Conservation (phyloP, 306 rosid species). For the Senna siamea region DNA sequence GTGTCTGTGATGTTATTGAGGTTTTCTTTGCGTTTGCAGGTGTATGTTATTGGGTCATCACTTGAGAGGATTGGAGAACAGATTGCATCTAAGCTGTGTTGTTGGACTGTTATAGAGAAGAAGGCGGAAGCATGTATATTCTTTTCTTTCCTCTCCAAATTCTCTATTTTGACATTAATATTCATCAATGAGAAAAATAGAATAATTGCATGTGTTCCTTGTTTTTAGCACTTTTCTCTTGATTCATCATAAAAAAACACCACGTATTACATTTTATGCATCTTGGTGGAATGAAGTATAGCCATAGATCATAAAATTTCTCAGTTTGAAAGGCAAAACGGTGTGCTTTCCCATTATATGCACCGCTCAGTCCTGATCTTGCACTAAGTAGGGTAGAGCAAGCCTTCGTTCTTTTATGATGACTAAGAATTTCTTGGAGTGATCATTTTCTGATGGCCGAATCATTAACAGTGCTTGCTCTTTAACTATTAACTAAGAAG, state of each 20-base stretch:
- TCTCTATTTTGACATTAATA: slow-evolving; percentile 10
- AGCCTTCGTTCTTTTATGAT: too few relatives aligned
- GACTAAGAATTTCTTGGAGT: too few relatives aligned
- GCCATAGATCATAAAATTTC: not conserved
- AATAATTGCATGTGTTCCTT: slow-evolving; percentile 36
- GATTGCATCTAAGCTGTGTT: slow-evolving; percentile 88
- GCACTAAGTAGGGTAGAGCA: too few relatives aligned
- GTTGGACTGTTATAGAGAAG: slow-evolving; percentile 79
- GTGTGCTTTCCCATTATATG: not conserved
- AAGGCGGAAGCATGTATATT: slow-evolving; percentile 60
- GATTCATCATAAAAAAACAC: slow-evolving; percentile 29
- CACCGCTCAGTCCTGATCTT: not conserved
- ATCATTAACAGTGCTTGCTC: too few relatives aligned
- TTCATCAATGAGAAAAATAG: slow-evolving; percentile 39
- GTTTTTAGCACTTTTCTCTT: slow-evolving; percentile 26
- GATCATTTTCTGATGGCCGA: too few relatives aligned
- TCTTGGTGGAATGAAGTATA: not conserved
- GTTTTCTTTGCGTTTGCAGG: slow-evolving; percentile 59
- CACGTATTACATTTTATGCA: not conserved
- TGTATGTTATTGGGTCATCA: slow-evolving; percentile 98
- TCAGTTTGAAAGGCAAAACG: not conserved
- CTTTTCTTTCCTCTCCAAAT: slow-evolving; percentile 44
- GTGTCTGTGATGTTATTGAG: slow-evolving; percentile 6
- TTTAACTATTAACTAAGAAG: too few relatives aligned
- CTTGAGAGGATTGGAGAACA: slow-evolving; percentile 94